Base-by-base conservation (phyloP, 169 alveolate species). In the Ichthyophthirius multifiliis region DNA sequence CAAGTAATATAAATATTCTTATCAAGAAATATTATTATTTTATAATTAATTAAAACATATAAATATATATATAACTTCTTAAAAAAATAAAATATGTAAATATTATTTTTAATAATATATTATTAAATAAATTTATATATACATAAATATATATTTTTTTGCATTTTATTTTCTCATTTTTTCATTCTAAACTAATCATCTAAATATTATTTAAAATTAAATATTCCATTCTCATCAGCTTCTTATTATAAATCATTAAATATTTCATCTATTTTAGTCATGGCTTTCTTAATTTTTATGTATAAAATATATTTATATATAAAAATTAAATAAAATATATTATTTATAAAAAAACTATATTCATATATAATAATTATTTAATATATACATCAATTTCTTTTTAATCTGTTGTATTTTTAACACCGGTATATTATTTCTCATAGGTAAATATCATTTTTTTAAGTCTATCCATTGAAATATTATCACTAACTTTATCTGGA, bases 361-460 rank as follows among this genome's bases (percentile, higher is more conserved):
- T n/a, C n/a, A n/a, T n/a, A n/a, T n/a, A n/a, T n/a, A n/a, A n/a
- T n/a, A n/a, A n/a, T n/a, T n/a, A n/a, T n/a, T n/a, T n/a, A n/a
- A n/a, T n/a, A n/a, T n/a, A n/a, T 55, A 55, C 71, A 9, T 55
- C 71, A 3, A 27, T 55, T 55, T 55, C 71, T 55, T 55, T 55
- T 27, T 55, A 27, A 7, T 55, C 71, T 18, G 23, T 39, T 55
- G 39, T 0, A 7, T 20, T 12, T 39, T 55, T 55, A 27, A 27
- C 13, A 23, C 71, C 71, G 1, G 71, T 55, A 5, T 55, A 55
- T 7, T 55, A 16, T 55, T 55, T 55, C 13, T 55, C 71, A 27
- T 55, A 39, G 10, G 31, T 13, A 55, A 55, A 55, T 5, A 55
- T 55, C 71, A 55, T 55, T 39, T 55, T 55, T 55, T 55, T 55